These are phyloP conservation scores for Zygoascus flipseniorum DNA, from an alignment of 805 yeast genomes.

Conservation along the genomic window DNA sequence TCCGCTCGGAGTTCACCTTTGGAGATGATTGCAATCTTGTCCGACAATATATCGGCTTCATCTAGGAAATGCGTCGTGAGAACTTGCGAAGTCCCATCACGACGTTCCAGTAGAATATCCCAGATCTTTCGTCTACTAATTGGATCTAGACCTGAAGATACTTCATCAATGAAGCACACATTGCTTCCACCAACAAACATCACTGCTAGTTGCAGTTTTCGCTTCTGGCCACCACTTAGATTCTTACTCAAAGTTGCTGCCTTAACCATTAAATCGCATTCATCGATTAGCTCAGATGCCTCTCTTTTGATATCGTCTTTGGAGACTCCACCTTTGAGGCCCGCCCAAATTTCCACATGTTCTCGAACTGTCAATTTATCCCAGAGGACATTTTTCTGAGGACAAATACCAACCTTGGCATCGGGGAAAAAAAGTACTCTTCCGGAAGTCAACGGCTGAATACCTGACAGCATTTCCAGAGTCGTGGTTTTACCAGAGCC, in stretches of 20 bases:
- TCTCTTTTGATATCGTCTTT: slow-evolving; percentile 10
- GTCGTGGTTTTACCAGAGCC: slow-evolving; percentile 34
- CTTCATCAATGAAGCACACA: slow-evolving; percentile 31
- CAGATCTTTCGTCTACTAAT: slow-evolving; percentile 29
- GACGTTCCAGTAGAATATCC: slow-evolving; percentile 26
- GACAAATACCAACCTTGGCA: slow-evolving; percentile 28
- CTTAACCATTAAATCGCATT: slow-evolving; percentile 26
- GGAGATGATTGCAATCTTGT: slow-evolving; percentile 27
- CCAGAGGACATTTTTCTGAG: slow-evolving; percentile 31
- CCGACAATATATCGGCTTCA: slow-evolving; percentile 31
- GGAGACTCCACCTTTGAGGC: slow-evolving; percentile 26
- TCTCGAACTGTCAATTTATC: slow-evolving; percentile 28
- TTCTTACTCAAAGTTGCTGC: slow-evolving; percentile 16
- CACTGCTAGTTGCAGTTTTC: slow-evolving; percentile 30
- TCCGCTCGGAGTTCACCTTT: slow-evolving; percentile 26
- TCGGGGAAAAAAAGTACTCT: slow-evolving; percentile 17
- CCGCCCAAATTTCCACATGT: slow-evolving; percentile 27
- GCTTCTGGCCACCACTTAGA: slow-evolving; percentile 30
- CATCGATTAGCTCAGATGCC: slow-evolving; percentile 16
- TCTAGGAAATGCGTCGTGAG: slow-evolving; percentile 31
- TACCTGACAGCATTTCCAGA: slow-evolving; percentile 30
- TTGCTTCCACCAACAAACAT: slow-evolving; percentile 30
- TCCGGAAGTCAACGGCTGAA: slow-evolving; percentile 24
- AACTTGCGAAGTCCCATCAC: slow-evolving; percentile 24
- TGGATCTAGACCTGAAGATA: slow-evolving; percentile 32